Base-by-base conservation (phyloP, 768 basidiomycete genomes). In the Grammothele lineata region DNA sequence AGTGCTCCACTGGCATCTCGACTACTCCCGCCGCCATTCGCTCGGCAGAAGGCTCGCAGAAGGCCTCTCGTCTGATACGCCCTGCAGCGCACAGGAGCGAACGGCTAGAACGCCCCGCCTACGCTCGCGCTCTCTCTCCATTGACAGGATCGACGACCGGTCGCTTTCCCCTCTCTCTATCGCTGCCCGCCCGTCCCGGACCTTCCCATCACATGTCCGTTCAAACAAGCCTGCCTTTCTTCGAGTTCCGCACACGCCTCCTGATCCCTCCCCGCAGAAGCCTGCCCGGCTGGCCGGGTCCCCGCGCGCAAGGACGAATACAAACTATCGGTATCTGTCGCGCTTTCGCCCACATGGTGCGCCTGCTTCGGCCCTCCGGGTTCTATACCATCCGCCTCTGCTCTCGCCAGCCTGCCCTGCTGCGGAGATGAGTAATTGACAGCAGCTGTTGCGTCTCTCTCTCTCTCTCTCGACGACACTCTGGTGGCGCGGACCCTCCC, bases 321-420 rank as follows among this genome's bases (percentile, higher is more conserved):
- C 38, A 37, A 39, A 30, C 24, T 48, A 51, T 55, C 57, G 57
- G 57, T 57, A 35, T 55, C 57, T 57, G 24, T 55, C 44, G n/a
- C n/a, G n/a, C n/a, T n/a, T n/a, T n/a, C n/a, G 52, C 48, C 52
- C 57, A 54, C 49, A 55, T 55, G 57, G 51, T 51, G 18, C 51
- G 24, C 41, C 45, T 37, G 44, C 53, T 55, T 53, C 56, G 50
- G 56, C 19, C 48, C 35, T 39, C 51, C 53, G 53, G 57, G 41
- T 49, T 53, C 50, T 57, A 47, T 57, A 37, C 46, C 45, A 46
- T 46, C 52, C 51, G 50, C 47, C 32, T 46, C 47, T 42, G 37
- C 42, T 47, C 51, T 32, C 33, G 51, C 51, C 51, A n/a, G n/a
- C 14, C 42, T 43, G 42, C 26, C 19, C 47, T 53, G 52, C 52